Evolutionary conservation across 495 filamentous ascomycete genomes (phyloP).

Genomic region (Aspergillus saccharolyticus): DNA sequence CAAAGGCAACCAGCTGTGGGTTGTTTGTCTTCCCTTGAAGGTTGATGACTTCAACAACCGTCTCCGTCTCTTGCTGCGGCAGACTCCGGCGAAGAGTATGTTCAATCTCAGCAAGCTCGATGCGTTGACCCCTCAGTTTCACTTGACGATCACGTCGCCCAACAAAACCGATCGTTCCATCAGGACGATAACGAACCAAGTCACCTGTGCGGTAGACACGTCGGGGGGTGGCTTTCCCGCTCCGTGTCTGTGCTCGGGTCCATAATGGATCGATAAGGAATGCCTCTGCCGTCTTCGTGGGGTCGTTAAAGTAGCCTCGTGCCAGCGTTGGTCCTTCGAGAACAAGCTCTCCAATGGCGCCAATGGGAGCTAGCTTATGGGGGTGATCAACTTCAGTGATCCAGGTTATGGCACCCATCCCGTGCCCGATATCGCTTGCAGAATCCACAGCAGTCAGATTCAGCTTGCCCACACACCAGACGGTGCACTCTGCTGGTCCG

Average conservation of each 20-base stretch:
- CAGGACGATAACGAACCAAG: neutral
- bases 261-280: neutral
- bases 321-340: neutral
- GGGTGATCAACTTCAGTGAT: neutral
- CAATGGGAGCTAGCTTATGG: neutral
- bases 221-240: too few relatives aligned
- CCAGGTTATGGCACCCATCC: neutral
- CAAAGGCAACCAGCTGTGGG: too few relatives aligned
- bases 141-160: neutral
- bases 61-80: neutral
- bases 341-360: neutral
- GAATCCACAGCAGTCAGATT: too few relatives aligned
- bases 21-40: too few relatives aligned
- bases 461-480: too few relatives aligned
- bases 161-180: neutral
- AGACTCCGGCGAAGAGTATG: neutral
- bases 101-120: neutral
- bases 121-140: neutral
- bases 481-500: constrained; percentile 11
- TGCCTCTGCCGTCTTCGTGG: neutral
- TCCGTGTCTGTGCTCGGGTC: neutral
- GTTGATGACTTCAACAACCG: neutral
- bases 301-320: neutral
- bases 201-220: neutral
- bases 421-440: neutral